Evolutionary conservation across 345 rosid genomes (phyloP).

Genomic region (Laguncularia racemosa): DNA sequence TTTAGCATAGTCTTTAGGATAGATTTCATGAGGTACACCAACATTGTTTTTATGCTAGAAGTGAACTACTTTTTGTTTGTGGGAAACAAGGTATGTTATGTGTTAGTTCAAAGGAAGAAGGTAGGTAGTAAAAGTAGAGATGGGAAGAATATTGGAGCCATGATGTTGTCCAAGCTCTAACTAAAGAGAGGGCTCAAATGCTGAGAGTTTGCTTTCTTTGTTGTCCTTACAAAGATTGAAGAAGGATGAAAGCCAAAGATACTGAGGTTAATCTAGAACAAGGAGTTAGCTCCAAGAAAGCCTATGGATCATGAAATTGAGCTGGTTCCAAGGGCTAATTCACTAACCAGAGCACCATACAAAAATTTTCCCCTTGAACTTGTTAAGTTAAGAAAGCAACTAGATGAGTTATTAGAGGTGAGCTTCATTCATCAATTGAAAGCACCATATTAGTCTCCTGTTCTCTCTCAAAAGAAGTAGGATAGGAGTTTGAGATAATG

Average conservation of each 20-base stretch:
- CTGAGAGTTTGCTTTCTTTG: neutral
- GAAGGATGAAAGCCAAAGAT: neutral
- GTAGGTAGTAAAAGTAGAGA: too few species aligned
- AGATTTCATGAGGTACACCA: too few species aligned
- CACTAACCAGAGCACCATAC: neutral
- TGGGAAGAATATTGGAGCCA: too few species aligned
- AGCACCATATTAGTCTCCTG: conserved; percentile 3
- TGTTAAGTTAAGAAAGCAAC: neutral
- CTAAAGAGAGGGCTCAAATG: too few species aligned
- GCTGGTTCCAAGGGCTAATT: neutral
- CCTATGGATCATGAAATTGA: conserved; percentile 1
- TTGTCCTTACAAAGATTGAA: neutral
- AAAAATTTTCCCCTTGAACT: neutral
- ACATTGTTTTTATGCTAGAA: too few species aligned
- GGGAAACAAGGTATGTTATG: too few species aligned
- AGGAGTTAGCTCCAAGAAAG: neutral
- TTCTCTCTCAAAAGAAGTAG: neutral
- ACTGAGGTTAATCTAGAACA: neutral
- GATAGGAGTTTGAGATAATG: neutral
- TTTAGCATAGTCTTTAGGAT: too few species aligned
- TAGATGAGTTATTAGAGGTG: conserved; percentile 1
- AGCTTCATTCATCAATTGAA: neutral
- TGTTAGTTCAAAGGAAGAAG: too few species aligned
- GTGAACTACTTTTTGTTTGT: too few species aligned
- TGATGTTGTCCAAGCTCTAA: too few species aligned